phyloP scores from a whole-genome alignment of 257 asterid genomes.

The Rubia yunnanensis region DNA sequence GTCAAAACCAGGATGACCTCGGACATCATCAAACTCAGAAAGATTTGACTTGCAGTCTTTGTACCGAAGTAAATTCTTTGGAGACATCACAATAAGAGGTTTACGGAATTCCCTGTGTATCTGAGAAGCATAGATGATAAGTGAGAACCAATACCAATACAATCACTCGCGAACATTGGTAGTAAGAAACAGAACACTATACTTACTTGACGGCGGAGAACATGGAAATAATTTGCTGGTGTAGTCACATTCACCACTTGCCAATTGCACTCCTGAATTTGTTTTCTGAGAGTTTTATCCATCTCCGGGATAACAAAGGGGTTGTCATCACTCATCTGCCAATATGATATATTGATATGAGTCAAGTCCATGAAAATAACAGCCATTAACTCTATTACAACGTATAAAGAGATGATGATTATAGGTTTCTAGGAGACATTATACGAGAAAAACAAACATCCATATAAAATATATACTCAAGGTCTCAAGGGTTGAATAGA shows the following conservation, averaged over 20 bases:
- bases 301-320: slow-evolving; percentile 91
- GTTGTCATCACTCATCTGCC: slow-evolving; percentile 96
- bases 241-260: slow-evolving; percentile 99
- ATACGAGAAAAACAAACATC: background rate
- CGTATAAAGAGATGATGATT: too few relatives aligned
- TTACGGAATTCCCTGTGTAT: slow-evolving; percentile 88
- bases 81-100: slow-evolving; percentile 92
- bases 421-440: too few relatives aligned
- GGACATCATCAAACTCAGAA: slow-evolving; percentile 86
- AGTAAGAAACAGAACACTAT: background rate
- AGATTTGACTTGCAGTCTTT: slow-evolving; percentile 88
- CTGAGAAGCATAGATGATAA: slow-evolving; percentile 29
- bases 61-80: slow-evolving; percentile 88
- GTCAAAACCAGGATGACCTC: slow-evolving; percentile 95
- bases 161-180: slow-evolving; percentile 2
- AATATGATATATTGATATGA: slow-evolving; percentile 9
- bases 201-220: slow-evolving; percentile 94
- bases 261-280: slow-evolving; percentile 97
- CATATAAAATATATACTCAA: background rate
- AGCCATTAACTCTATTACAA: background rate
- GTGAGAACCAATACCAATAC: slow-evolving; percentile 18
- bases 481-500: background rate
- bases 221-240: slow-evolving; percentile 97
- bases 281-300: slow-evolving; percentile 84
- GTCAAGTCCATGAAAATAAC: slow-evolving; percentile 7